These are phyloP conservation scores for Bacidia rubella DNA, from an alignment of 495 filamentous ascomycete genomes.

Conservation along the genomic window DNA sequence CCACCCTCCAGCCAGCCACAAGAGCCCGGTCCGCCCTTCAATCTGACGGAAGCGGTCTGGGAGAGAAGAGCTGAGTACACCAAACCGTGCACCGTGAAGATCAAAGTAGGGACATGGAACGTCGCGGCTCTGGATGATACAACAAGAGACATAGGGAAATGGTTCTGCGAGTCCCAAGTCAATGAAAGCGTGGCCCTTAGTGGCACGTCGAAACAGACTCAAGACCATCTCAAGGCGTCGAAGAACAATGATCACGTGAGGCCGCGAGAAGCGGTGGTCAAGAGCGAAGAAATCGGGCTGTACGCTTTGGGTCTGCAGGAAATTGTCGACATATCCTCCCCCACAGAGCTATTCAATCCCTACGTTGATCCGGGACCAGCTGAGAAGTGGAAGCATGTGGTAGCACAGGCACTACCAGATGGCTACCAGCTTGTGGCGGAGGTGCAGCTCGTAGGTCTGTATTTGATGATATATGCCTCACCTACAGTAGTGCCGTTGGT, in stretches of 20 bases:
- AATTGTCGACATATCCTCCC: constrained; percentile 70
- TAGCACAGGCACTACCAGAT: constrained; percentile 54
- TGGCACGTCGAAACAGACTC: constrained; percentile 18
- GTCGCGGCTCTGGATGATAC: constrained; percentile 70
- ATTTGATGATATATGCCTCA: constrained; percentile 76
- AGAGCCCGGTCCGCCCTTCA: constrained; percentile 24
- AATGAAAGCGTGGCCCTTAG: constrained; percentile 39
- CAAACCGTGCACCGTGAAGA: constrained; percentile 48
- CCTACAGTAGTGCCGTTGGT: constrained; percentile 57
- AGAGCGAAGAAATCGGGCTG: constrained; percentile 55
- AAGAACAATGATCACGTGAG: constrained; percentile 9
- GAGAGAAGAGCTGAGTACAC: constrained; percentile 68
- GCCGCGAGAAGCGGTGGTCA: constrained; percentile 20
- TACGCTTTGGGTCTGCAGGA: constrained; percentile 90
- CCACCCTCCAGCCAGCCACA: constrained; percentile 16
- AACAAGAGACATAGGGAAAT: constrained; percentile 71
- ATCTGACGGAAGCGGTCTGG: constrained; percentile 48
- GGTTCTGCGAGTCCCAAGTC: constrained; percentile 71
- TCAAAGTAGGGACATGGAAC: constrained; percentile 94
- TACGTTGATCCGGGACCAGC: constrained; percentile 58
- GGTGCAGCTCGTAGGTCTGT: constrained; percentile 73
- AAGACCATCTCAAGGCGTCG: constrained; percentile 4
- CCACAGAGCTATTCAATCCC: constrained; percentile 47
- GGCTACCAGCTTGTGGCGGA: constrained; percentile 67
- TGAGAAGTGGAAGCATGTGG: constrained; percentile 64